Base-by-base conservation (phyloP, 768 basidiomycete species). In the Trametes sanguinea region DNA sequence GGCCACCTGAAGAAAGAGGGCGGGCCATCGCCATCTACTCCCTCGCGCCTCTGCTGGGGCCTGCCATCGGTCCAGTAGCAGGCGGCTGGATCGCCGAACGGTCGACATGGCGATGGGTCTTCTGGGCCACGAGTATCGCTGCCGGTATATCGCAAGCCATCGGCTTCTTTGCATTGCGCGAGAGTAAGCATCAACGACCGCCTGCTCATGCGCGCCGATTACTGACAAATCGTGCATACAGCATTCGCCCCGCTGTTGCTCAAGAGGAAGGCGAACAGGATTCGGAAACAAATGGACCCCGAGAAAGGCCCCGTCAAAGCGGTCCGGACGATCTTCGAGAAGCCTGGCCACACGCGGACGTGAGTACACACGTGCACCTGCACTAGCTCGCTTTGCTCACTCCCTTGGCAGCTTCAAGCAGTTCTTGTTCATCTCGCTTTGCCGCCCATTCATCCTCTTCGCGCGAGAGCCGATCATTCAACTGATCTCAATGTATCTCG, bases 371-470 rank as follows among this genome's bases (percentile, higher is more conserved):
- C 52, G 2, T 17, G 14, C 1, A 4, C 42, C 29, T 33, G 32
- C 22, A 4, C 16, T 11, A 13, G 27, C 16, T 1, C 7, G 32
- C 10, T 35, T 37, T 11, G 22, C 22, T 11, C 1, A 50, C 32
- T 35, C 13, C n/a, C 51, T 39, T 53, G 11, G 30, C 47, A 88
- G 85, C 29, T 86, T 82, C 84, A 67, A 76, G 66, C 51, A 68
- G 0, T 78, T 90, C 39, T 74, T 93, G 60, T 46, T 63, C 1
- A 81, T 75, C 60, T 80, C 88, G 0, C 73, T 93, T 27, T 73
- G 78, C 10, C 81, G 90, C n/a, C 92, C 93, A 0, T 89, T 94
- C 74, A 67, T 73, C 4, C 70, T 93, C 10, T 87, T 90, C 58
- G 67, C 57, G 0, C 68, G 67, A 4, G 90, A 92, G 68, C 82